These are phyloP conservation scores for Cyclocybe aegerita DNA, from an alignment of 768 basidiomycete genomes.

Conservation along the genomic window DNA sequence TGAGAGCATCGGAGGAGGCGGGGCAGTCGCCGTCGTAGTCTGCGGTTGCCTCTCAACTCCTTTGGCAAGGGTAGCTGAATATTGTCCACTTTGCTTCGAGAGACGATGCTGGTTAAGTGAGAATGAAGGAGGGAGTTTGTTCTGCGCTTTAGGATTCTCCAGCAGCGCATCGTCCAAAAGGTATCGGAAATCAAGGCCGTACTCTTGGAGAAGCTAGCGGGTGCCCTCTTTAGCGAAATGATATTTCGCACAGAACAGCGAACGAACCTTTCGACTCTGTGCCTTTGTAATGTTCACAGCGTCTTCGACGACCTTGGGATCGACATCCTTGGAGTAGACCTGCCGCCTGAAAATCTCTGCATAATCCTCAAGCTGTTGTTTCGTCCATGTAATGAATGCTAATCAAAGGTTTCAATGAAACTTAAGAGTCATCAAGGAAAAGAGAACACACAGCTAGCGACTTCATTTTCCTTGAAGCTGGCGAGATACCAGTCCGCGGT, in stretches of 20 bases:
- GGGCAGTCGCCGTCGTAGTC: conserved; percentile 17
- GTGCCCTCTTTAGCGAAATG: neutral
- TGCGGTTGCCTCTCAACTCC: conserved; percentile 16
- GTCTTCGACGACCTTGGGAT: conserved; percentile 70
- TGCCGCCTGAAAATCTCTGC: conserved; percentile 87
- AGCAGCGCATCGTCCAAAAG: conserved; percentile 76
- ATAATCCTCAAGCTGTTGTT: conserved; percentile 78
- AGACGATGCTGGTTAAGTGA: conserved; percentile 29
- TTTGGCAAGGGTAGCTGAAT: conserved; percentile 9
- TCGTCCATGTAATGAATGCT: conserved; percentile 97
- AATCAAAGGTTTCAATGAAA: conserved; percentile 1
- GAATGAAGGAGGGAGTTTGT: conserved; percentile 26
- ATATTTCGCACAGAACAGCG: neutral
- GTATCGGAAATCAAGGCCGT: conserved; percentile 91
- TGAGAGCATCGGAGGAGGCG: conserved; percentile 26
- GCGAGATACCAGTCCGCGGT: conserved; percentile 98
- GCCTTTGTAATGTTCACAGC: conserved; percentile 72
- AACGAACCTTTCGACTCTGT: conserved; percentile 80
- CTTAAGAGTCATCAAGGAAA: neutral
- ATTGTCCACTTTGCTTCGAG: conserved; percentile 25
- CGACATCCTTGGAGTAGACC: conserved; percentile 83
- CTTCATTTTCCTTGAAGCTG: conserved; percentile 94
- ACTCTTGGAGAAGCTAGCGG: conserved; percentile 80
- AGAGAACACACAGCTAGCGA: conserved; percentile 75
- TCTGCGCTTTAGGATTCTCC: conserved; percentile 42